Evolutionary conservation across 306 rosid genomes (phyloP), one percentile per base, ranked within the genome.

Genomic region (Vigna reflexopilosa): DNA sequence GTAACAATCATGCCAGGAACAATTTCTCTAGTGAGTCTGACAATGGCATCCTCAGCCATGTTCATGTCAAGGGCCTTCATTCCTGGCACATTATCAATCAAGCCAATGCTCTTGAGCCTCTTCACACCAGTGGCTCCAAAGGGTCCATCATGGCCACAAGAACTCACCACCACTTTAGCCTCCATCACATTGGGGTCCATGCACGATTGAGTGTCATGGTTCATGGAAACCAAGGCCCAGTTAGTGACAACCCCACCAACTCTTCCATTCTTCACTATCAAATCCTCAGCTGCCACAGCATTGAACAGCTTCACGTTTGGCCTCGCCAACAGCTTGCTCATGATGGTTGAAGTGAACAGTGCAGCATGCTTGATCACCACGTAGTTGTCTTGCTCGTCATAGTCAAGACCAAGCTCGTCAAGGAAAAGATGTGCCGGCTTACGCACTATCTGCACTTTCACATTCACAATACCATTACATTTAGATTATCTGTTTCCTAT

Each of bases 121-220:
- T 93, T 93, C 0, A 93, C 98, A 0, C 98, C 97, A 0, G 97
- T 91, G 83, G 98, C 97, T 5, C 98, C 97, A 48, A 93, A 87
- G 0, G 98, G 98, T 5, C 98, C 97, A 51, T 93, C 98, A 19
- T 93, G 98, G 7, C 98, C 98, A 14, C 98, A 93, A 1, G 98
- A 90, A 81, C 96, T 91, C 1, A 93, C 97, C 8, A 93, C 98
- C 4, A 93, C 87, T 79, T 91, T 93, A 34, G 98, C 93, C 85
- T 93, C 98, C 98, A 93, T 93, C 3, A 93, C 96, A 14, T 93
- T 93, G 0, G 98, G 98, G 82, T 93, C 98, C 98, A 93, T 93
- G 89, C 98, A 93, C 0, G 97, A 93, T 58, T 93, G 98, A 0
- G 96, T 90, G 81, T 91, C 90, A 3, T 91, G 98, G 89, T 93